phyloP scores from a whole-genome alignment of 225 moss, liverwort and hornwort genomes.

The Ulota crispa region DNA sequence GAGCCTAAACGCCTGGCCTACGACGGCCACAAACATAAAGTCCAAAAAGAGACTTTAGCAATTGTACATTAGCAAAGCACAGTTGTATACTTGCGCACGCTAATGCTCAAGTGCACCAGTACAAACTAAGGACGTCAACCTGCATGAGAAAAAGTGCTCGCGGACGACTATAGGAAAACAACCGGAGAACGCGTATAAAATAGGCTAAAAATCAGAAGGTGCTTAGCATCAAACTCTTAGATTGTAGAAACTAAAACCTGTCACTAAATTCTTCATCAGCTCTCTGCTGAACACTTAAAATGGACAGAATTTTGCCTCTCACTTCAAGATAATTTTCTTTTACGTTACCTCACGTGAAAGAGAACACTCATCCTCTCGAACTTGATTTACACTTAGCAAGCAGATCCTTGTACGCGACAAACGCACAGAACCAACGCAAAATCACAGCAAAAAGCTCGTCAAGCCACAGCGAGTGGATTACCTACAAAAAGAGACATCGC shows the following conservation, averaged over 20 bases:
- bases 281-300: background rate
- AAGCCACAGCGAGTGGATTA: background rate
- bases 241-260: background rate
- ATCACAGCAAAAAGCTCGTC: background rate
- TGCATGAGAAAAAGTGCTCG: slow-evolving; percentile 1
- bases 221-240: background rate
- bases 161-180: background rate
- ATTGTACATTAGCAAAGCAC: background rate
- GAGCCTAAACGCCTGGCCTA: background rate
- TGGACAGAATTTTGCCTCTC: background rate
- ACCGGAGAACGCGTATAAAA: background rate
- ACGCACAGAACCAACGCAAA: background rate
- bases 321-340: background rate
- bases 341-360: background rate
- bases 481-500: background rate
- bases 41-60: background rate
- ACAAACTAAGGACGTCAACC: background rate
- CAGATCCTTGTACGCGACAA: background rate
- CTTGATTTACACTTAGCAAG: background rate
- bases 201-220: background rate
- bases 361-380: background rate
- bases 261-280: background rate
- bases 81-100: background rate
- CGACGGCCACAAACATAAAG: background rate
- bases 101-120: background rate